These are phyloP conservation scores for Monosporascus sp. DNA, from an alignment of 2,329 filamentous ascomycete genomes.

Conservation along the genomic window DNA sequence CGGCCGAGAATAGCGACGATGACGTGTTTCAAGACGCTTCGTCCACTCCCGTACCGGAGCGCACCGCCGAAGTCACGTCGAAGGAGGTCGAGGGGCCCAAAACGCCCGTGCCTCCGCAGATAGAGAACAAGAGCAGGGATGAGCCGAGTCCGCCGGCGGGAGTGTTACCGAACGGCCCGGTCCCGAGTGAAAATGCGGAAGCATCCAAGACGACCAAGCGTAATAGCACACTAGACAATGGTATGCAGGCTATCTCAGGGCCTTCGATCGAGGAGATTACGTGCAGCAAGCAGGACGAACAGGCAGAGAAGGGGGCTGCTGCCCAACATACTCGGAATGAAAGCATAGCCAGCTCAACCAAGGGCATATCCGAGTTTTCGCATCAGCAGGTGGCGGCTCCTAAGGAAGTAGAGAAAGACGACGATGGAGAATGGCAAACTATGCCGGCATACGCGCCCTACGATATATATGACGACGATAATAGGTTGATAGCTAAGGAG, in stretches of 20 bases:
- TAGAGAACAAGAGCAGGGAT: slow-evolving; percentile 4
- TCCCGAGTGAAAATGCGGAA: slow-evolving; percentile 4
- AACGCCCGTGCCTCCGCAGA: slow-evolving; percentile 17
- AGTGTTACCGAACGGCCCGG: slow-evolving; percentile 1
- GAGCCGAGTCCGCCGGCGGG: slow-evolving; percentile 2
- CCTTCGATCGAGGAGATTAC: slow-evolving; percentile 24
- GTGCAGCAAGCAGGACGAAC: slow-evolving; percentile 20
- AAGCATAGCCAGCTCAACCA: slow-evolving; percentile 31
- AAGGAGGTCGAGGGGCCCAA: slow-evolving; percentile 15
- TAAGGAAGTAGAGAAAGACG: slow-evolving; percentile 46
- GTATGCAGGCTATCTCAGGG: slow-evolving; percentile 23
- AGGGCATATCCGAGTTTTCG: slow-evolving; percentile 72
- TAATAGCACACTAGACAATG: slow-evolving; percentile 11
- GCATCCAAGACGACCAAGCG: slow-evolving; percentile 9
- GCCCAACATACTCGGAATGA: slow-evolving; percentile 31
- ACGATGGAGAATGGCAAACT: slow-evolving; percentile 72
- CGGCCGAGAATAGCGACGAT: slow-evolving; percentile 30
- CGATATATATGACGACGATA: slow-evolving; percentile 93
- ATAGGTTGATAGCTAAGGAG: slow-evolving; percentile 78
- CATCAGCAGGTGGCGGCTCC: slow-evolving; percentile 70
- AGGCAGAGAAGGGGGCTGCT: slow-evolving; percentile 14
- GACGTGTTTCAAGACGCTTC: slow-evolving; percentile 34
- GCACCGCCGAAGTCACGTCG: slow-evolving; percentile 1
- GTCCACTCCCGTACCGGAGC: slow-evolving; percentile 21
- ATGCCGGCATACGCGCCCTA: slow-evolving; percentile 93